Evolutionary conservation across 345 rosid species (phyloP).

Genomic region (Ricinus communis): DNA sequence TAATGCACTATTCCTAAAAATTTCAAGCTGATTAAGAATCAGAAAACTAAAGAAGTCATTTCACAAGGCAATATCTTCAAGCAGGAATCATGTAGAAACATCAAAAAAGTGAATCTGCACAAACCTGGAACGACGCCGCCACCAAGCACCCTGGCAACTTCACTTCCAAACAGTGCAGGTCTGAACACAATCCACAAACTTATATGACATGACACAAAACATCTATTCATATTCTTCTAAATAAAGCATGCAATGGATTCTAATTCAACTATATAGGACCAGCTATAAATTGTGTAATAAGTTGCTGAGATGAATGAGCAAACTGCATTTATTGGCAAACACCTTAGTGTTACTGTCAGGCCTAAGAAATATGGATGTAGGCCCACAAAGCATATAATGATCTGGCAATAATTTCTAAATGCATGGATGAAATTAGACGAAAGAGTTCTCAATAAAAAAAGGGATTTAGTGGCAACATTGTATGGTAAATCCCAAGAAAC

Average conservation of each 20-base stretch:
- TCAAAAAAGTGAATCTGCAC: slow-evolving; percentile 14
- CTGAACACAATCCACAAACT: slow-evolving; percentile 38
- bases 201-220: slow-evolving; percentile 14
- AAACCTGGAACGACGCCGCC: slow-evolving; percentile 97
- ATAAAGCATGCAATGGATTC: not conserved
- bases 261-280: not conserved
- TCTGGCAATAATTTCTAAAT: not conserved
- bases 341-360: not conserved
- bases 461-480: no score
- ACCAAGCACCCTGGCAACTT: slow-evolving; percentile 90
- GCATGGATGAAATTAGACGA: not conserved
- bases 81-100: not conserved
- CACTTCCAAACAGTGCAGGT: slow-evolving; percentile 72
- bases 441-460: not conserved
- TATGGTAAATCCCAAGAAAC: no score
- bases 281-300: not conserved
- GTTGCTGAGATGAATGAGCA: not conserved
- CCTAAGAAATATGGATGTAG: not conserved
- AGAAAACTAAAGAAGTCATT: not conserved
- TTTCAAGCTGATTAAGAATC: not conserved
- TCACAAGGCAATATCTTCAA: not conserved
- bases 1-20: not conserved
- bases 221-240: not conserved
- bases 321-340: not conserved
- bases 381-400: not conserved